Evolutionary conservation across 1,284 basidiomycete species (phyloP).

Genomic region (Cryptococcus neoformans): DNA sequence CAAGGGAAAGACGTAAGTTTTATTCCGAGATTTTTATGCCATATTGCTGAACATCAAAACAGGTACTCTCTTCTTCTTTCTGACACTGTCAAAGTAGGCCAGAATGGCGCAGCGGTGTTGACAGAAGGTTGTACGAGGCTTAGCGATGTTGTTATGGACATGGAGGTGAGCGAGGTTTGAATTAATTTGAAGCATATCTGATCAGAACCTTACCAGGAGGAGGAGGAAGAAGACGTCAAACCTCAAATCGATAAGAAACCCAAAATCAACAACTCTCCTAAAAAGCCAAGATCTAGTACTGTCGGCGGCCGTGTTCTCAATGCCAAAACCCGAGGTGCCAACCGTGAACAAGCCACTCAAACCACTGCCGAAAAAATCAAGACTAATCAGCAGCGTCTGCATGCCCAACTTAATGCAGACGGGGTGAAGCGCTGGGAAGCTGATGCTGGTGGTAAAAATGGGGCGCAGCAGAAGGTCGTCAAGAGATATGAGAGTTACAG

Average conservation of each 20-base stretch:
- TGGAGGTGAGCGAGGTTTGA: constrained; percentile 42
- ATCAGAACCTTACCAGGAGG: neutral
- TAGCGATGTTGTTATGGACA: constrained; percentile 87
- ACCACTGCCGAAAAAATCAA: constrained; percentile 65
- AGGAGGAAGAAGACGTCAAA: constrained; percentile 41
- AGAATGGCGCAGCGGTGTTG: constrained; percentile 65
- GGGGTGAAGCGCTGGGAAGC: constrained; percentile 77
- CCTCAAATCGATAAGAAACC: constrained; percentile 56
- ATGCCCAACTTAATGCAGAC: constrained; percentile 71
- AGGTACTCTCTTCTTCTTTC: constrained; percentile 87
- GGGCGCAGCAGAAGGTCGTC: constrained; percentile 70
- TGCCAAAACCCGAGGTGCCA: constrained; percentile 72
- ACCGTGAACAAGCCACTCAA: constrained; percentile 74
- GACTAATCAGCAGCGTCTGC: constrained; percentile 85
- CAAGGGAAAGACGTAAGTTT: constrained; percentile 65
- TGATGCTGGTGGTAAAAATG: constrained; percentile 63
- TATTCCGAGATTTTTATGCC: constrained; percentile 63
- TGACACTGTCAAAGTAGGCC: constrained; percentile 80
- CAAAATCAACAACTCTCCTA: constrained; percentile 54
- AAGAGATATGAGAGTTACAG: constrained; percentile 97
- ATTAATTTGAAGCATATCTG: constrained; percentile 3
- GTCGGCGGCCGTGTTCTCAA: constrained; percentile 77
- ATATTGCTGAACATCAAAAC: constrained; percentile 43
- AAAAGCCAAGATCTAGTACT: constrained; percentile 7
- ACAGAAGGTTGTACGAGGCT: constrained; percentile 79